Percentiles rank a stretch among this genome's conserved stretches.
Evolutionary conservation across 768 basidiomycete species (phyloP).

Genomic region (Omphalotus guepiniiformis): DNA sequence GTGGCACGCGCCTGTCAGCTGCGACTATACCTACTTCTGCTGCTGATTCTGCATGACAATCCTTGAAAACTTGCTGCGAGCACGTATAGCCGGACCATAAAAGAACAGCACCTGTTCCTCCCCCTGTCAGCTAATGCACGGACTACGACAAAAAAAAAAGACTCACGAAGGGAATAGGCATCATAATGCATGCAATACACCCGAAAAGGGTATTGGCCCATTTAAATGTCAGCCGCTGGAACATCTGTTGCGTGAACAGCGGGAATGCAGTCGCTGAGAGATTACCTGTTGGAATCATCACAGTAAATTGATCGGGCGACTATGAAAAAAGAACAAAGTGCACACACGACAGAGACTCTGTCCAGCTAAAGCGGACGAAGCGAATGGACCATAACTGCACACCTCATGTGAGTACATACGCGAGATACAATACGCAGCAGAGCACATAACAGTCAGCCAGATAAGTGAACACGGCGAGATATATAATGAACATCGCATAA

Average conservation of each 20-base stretch:
- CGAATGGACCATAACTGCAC: constrained; percentile 59
- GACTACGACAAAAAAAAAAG: background rate
- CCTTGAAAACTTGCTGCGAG: constrained; percentile 36
- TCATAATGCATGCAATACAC: constrained; percentile 45
- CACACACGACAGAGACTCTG: constrained; percentile 54
- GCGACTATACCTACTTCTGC: background rate
- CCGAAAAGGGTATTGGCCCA: constrained; percentile 62
- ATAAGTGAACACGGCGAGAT: constrained; percentile 56
- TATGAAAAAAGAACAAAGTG: background rate
- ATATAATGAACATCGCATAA: constrained; percentile 49
- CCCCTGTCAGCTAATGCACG: background rate
- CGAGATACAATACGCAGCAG: background rate
- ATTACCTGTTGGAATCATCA: constrained; percentile 34
- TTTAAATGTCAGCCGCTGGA: constrained; percentile 45
- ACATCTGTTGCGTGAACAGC: constrained; percentile 61
- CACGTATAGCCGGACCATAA: constrained; percentile 37
- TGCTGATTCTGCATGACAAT: constrained; percentile 26
- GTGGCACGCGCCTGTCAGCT: background rate
- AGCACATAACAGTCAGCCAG: constrained; percentile 56
- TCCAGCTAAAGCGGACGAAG: constrained; percentile 65
- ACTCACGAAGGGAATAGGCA: constrained; percentile 59
- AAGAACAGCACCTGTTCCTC: constrained; percentile 34
- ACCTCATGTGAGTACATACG: background rate
- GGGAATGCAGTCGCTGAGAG: constrained; percentile 51
- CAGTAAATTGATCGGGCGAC: background rate